These are phyloP conservation scores for Paulownia fortunei DNA, from an alignment of 257 asterid genomes.

Conservation along the genomic window DNA sequence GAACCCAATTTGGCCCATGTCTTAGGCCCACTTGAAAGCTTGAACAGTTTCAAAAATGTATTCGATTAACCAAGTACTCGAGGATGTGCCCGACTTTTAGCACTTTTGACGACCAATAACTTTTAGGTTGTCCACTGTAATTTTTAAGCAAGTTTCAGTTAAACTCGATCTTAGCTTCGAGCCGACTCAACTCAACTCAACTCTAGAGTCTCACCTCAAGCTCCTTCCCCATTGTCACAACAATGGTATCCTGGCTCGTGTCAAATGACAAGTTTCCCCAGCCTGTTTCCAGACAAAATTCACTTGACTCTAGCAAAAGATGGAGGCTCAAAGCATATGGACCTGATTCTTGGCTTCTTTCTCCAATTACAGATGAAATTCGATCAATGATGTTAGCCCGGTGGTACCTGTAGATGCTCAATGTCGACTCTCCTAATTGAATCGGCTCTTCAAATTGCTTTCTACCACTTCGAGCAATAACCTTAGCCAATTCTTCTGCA, in stretches of 20 bases:
- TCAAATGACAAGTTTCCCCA: slow-evolving; percentile 32
- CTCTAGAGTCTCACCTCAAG: slow-evolving; percentile 46
- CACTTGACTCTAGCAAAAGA: slow-evolving; percentile 49
- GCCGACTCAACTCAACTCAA: not conserved
- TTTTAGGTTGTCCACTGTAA: no score
- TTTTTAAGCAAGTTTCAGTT: no score
- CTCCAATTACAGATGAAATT: slow-evolving; percentile 25
- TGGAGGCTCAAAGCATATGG: slow-evolving; percentile 53
- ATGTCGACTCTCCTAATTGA: slow-evolving; percentile 34
- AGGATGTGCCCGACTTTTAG: no score
- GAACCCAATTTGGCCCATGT: no score
- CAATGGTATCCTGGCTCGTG: slow-evolving; percentile 38
- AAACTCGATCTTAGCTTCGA: no score
- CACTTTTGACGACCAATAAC: no score
- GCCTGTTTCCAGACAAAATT: slow-evolving; percentile 34
- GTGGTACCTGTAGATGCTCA: slow-evolving; percentile 53
- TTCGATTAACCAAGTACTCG: no score
- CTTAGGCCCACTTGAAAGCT: no score
- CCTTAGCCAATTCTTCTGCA: slow-evolving; percentile 45
- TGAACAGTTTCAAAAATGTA: no score
- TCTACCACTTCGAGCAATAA: slow-evolving; percentile 26
- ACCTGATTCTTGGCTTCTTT: slow-evolving; percentile 36
- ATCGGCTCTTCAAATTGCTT: slow-evolving; percentile 24
- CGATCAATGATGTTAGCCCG: slow-evolving; percentile 42
- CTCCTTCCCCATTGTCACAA: slow-evolving; percentile 51